Conservation (phyloP, 768 basidiomycete genomes). For the Cystofilobasidium capitatum region DNA sequence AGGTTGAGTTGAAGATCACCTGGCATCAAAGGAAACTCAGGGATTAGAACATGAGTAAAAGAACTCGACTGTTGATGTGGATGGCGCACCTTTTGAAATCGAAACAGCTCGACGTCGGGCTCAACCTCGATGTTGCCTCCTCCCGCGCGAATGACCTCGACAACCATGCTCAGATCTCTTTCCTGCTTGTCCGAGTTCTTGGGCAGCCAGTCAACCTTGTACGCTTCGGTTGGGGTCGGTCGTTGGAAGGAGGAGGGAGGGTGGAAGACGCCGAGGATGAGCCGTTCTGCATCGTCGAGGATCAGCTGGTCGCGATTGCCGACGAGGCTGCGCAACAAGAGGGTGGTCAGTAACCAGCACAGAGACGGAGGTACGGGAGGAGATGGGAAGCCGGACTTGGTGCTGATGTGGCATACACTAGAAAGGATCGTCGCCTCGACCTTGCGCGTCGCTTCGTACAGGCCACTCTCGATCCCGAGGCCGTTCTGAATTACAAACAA, state of each 20-base stretch:
- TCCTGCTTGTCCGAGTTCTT: background rate
- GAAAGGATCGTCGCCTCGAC: conserved; percentile 34
- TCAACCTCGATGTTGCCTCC: conserved; percentile 17
- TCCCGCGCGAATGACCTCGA: conserved; percentile 15
- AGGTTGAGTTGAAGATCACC: background rate
- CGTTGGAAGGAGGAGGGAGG: conserved; percentile 6
- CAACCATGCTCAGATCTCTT: conserved; percentile 3
- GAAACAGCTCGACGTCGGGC: conserved; percentile 22
- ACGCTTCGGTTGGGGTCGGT: background rate
- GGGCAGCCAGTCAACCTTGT: background rate
- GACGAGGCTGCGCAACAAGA: conserved; percentile 13
- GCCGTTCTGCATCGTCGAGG: conserved; percentile 23
- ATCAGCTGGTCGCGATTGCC: conserved; percentile 24
- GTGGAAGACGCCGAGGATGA: conserved; percentile 23
- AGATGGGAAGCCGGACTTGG: background rate
- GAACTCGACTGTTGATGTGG: no score
- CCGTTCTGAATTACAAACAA: conserved; percentile 50
- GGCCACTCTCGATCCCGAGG: conserved; percentile 57
- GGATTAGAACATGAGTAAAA: no score
- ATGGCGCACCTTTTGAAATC: conserved; percentile 21
- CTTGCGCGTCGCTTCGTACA: conserved; percentile 46
- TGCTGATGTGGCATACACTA: background rate
- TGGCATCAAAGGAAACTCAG: background rate
- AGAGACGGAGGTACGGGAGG: background rate
- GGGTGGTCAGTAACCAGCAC: background rate